phyloP scores from a whole-genome alignment of 176 grass and related monocot species.

The Rhynchospora breviuscula region DNA sequence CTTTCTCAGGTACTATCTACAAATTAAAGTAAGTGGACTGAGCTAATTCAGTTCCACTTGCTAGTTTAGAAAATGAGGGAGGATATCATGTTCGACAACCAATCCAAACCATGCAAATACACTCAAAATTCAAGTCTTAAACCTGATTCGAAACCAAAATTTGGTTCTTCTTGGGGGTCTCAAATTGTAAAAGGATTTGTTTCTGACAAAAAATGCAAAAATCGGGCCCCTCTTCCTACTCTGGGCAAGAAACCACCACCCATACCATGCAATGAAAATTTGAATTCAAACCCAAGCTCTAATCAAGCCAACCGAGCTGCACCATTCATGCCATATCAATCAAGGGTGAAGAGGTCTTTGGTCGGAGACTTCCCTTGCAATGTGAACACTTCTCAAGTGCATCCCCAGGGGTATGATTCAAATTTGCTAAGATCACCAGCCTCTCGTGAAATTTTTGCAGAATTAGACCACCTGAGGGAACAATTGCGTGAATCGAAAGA shows the following conservation, averaged over 20 bases:
- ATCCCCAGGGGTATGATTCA: slow-evolving; percentile 79
- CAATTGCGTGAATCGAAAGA: slow-evolving; percentile 83
- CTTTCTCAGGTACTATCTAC: background rate
- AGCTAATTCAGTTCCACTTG: background rate
- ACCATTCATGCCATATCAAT: slow-evolving; percentile 54
- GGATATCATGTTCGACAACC: slow-evolving; percentile 88
- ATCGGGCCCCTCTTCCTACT: slow-evolving; percentile 31
- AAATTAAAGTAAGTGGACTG: background rate
- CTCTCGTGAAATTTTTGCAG: slow-evolving; percentile 91
- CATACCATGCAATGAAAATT: slow-evolving; percentile 7
- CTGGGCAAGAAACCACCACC: slow-evolving; percentile 68
- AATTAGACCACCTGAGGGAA: slow-evolving; percentile 85
- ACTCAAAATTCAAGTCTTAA: slow-evolving; percentile 50
- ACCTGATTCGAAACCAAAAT: slow-evolving; percentile 65
- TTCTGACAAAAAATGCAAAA: slow-evolving; percentile 84
- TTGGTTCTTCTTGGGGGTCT: slow-evolving; percentile 93
- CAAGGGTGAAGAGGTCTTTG: slow-evolving; percentile 85
- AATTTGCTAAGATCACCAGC: slow-evolving; percentile 56
- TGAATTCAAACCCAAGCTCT: slow-evolving; percentile 21
- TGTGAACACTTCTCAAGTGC: slow-evolving; percentile 79
- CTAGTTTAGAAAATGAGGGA: slow-evolving; percentile 61
- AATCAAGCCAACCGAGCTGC: slow-evolving; percentile 46
- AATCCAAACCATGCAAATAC: slow-evolving; percentile 79
- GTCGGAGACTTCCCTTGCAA: slow-evolving; percentile 84
- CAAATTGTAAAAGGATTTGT: slow-evolving; percentile 93